Evolutionary conservation across 139 green algal species (phyloP).

Genomic region (Micractinium conductrix): DNA sequence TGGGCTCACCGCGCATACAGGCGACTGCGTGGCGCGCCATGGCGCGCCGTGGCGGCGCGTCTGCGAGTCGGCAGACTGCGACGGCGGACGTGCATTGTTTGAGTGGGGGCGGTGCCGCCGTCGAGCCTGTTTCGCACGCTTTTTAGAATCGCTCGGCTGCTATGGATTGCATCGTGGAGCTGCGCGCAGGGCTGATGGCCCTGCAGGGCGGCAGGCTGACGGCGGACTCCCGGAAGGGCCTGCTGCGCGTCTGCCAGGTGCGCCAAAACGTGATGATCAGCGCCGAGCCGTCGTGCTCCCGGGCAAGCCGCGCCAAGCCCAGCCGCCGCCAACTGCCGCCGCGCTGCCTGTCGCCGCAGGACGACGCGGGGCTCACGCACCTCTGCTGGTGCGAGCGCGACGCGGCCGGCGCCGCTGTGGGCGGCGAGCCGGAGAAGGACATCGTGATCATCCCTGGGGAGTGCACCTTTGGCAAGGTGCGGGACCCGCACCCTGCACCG

Average conservation of each 20-base stretch:
- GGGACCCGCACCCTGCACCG: neutral
- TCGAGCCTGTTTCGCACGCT: too few species aligned
- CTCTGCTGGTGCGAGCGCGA: slow-evolving; percentile 59
- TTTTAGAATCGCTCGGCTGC: too few species aligned
- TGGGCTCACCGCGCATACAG: too few species aligned
- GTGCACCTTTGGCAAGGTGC: slow-evolving; percentile 59
- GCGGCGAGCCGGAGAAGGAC: slow-evolving; percentile 49
- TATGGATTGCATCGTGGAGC: slow-evolving; percentile 44
- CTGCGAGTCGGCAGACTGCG: too few species aligned
- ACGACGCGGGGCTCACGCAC: slow-evolving; percentile 61
- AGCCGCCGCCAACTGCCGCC: neutral
- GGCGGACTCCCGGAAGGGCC: slow-evolving; percentile 61
- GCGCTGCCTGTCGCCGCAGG: neutral
- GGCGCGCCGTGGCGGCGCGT: too few species aligned
- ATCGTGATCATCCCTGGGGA: slow-evolving; percentile 68
- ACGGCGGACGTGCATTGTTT: too few species aligned
- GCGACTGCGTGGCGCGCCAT: too few species aligned
- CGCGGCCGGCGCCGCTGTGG: slow-evolving; percentile 3
- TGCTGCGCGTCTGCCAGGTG: slow-evolving; percentile 54
- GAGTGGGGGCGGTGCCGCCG: too few species aligned
- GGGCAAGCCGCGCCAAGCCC: neutral
- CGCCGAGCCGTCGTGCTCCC: neutral
- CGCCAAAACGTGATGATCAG: neutral
- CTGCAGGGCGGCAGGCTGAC: slow-evolving; percentile 39
- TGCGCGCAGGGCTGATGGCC: slow-evolving; percentile 47